These are phyloP conservation scores for Pichia sorboxylosa DNA, from an alignment of 1,139 yeast genomes.

Conservation along the genomic window DNA sequence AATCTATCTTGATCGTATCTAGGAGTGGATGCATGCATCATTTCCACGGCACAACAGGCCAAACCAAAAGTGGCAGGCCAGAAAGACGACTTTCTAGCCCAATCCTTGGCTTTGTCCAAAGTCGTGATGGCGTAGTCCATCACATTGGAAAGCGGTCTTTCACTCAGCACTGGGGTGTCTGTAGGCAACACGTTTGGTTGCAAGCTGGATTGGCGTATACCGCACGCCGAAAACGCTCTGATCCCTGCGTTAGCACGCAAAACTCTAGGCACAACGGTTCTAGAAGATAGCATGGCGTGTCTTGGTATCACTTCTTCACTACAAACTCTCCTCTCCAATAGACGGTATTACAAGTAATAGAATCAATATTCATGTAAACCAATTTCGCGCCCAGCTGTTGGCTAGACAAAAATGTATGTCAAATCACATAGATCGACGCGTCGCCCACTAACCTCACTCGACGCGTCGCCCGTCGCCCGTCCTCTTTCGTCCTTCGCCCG, in stretches of 20 bases:
- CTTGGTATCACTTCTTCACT: background rate
- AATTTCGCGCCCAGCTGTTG: too few species aligned
- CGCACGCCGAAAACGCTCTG: constrained; percentile 10
- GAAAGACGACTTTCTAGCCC: constrained; percentile 88
- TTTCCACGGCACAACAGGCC: constrained; percentile 90
- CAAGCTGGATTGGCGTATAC: constrained; percentile 10
- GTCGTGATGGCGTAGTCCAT: constrained; percentile 81
- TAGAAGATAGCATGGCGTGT: too few species aligned
- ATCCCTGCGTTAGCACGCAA: too few species aligned
- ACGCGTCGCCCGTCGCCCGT: background rate
- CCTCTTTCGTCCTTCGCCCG: background rate
- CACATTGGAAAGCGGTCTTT: constrained; percentile 41
- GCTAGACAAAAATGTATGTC: too few species aligned
- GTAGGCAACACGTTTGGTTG: constrained; percentile 24
- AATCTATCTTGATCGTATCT: constrained; percentile 88
- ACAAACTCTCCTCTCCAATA: background rate
- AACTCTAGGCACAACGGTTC: too few species aligned
- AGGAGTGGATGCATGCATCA: constrained; percentile 92
- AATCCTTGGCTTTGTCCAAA: constrained; percentile 71
- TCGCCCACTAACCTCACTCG: background rate
- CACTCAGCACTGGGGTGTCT: constrained; percentile 41
- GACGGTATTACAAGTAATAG: too few species aligned
- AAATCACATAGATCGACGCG: too few species aligned
- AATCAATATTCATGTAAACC: too few species aligned
- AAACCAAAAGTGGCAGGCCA: constrained; percentile 93